Percentiles rank a stretch among this genome's conserved stretches.
phyloP scores from a whole-genome alignment of 1,139 yeast species.

The Suhomyces wounanorum region DNA sequence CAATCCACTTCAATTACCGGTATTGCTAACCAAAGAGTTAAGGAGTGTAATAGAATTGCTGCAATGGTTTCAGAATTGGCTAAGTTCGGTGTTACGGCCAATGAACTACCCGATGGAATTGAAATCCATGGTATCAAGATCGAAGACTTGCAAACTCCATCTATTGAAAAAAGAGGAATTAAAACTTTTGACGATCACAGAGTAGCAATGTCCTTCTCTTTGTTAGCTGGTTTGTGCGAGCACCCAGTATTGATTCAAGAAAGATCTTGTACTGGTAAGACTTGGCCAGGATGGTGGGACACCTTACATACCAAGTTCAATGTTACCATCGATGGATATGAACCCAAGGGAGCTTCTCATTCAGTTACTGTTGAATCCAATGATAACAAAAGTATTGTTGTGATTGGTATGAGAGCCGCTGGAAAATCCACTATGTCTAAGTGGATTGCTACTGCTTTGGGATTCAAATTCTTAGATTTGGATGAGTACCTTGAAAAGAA shows the following conservation, averaged over 20 bases:
- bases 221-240: conserved; percentile 63
- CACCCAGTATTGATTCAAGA: conserved; percentile 76
- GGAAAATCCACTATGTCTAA: conserved; percentile 88
- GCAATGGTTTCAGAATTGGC: conserved; percentile 91
- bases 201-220: conserved; percentile 96
- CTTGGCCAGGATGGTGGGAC: conserved; percentile 99
- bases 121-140: conserved; percentile 70
- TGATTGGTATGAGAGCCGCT: conserved; percentile 98
- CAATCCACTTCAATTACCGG: conserved; percentile 83
- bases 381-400: conserved; percentile 59
- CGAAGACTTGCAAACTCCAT: conserved; percentile 51
- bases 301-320: conserved; percentile 70
- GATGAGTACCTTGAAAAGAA: conserved; percentile 70
- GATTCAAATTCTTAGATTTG: conserved; percentile 74
- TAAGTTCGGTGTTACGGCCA: conserved; percentile 84
- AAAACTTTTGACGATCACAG: conserved; percentile 93
- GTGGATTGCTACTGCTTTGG: conserved; percentile 74
- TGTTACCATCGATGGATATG: conserved; percentile 69
- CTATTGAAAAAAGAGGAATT: conserved; percentile 52
- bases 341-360: conserved; percentile 23
- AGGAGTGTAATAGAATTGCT: conserved; percentile 93
- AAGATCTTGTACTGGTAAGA: conserved; percentile 90
- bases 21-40: conserved; percentile 96
- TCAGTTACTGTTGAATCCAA: conserved; percentile 7
- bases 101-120: conserved; percentile 90